phyloP scores from a whole-genome alignment of 2,329 filamentous ascomycete species.

The Talaromyces sp. region DNA sequence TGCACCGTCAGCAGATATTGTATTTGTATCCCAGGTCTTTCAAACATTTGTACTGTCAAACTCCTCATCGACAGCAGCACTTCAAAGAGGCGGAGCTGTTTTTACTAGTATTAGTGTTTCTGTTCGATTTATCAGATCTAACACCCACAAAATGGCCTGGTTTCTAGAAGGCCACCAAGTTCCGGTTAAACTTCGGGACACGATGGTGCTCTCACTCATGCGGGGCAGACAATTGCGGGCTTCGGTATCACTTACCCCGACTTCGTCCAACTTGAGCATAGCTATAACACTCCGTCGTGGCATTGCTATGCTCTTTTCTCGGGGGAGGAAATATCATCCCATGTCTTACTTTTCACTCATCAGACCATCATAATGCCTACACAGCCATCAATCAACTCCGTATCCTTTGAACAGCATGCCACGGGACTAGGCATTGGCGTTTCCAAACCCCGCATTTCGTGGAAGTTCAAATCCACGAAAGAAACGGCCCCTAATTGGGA shows the following conservation, averaged over 20 bases:
- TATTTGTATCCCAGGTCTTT: no score
- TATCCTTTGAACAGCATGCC: constrained; percentile 19
- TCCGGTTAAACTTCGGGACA: background rate
- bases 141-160: no score
- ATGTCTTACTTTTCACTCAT: background rate
- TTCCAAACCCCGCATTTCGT: constrained; percentile 30
- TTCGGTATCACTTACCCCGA: constrained; percentile 2
- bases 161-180: no score
- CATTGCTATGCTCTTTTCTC: no score
- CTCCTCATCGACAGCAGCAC: no score
- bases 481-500: constrained; percentile 23
- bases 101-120: no score
- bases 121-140: no score
- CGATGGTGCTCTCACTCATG: background rate
- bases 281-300: background rate
- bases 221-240: background rate
- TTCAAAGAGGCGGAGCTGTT: no score
- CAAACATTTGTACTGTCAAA: no score
- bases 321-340: no score
- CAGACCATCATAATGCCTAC: constrained; percentile 4
- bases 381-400: constrained; percentile 8
- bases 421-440: constrained; percentile 29
- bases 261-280: background rate
- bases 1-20: no score
- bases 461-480: constrained; percentile 23